A percentile compares a stretch with the other conserved stretches of the same genome.
Evolutionary conservation across 2,329 filamentous ascomycete genomes (phyloP).

Genomic region (Fusarium cicatricum): DNA sequence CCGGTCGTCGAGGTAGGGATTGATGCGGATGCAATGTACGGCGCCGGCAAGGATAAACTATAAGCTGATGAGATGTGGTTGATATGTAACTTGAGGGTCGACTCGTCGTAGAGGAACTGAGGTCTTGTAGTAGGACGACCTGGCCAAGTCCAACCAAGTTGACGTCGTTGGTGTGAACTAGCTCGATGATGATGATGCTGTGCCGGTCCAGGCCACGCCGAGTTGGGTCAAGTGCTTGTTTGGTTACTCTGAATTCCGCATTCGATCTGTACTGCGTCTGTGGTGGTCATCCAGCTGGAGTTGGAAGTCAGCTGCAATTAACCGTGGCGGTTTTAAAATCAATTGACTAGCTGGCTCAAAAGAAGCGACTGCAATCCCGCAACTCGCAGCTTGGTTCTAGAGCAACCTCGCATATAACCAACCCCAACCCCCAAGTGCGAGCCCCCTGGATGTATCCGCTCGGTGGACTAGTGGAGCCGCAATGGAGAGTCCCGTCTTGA

Average conservation of each 20-base stretch:
- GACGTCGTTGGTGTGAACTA: slow-evolving; percentile 38
- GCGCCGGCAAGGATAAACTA: no score
- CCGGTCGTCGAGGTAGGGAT: not conserved
- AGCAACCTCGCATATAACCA: slow-evolving; percentile 29
- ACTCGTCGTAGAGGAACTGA: not conserved
- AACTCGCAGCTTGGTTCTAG: slow-evolving; percentile 12
- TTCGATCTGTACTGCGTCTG: slow-evolving; percentile 6
- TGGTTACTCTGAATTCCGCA: slow-evolving; percentile 27
- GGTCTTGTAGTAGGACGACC: slow-evolving; percentile 18
- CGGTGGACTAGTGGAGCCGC: slow-evolving; percentile 16
- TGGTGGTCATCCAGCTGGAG: slow-evolving; percentile 16
- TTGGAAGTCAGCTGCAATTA: slow-evolving; percentile 20
- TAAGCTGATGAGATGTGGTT: no score
- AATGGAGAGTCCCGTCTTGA: slow-evolving; percentile 15
- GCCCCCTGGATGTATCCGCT: slow-evolving; percentile 25
- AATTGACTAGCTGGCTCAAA: not conserved
- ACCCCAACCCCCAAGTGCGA: slow-evolving; percentile 26
- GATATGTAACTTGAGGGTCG: not conserved
- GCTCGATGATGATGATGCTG: slow-evolving; percentile 20
- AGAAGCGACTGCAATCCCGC: not conserved
- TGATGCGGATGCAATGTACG: not conserved
- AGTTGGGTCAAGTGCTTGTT: slow-evolving; percentile 29
- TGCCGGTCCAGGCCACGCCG: slow-evolving; percentile 16
- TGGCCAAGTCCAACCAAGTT: slow-evolving; percentile 28
- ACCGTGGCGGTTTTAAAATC: slow-evolving; percentile 6